phyloP scores from a whole-genome alignment of 73 alveolate species.

The Stentor roeselii region DNA sequence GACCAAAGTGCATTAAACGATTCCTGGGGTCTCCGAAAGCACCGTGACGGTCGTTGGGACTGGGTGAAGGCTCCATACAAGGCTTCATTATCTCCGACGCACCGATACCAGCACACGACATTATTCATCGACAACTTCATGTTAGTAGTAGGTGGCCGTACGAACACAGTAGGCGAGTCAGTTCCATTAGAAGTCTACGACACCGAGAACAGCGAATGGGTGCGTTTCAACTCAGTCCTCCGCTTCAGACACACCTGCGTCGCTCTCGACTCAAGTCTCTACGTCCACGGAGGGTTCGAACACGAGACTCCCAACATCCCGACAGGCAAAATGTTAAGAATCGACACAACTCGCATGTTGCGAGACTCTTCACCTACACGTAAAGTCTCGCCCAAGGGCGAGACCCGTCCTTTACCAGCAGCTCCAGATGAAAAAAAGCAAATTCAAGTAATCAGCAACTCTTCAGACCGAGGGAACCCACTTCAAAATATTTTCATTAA shows the following conservation, averaged over 20 bases:
- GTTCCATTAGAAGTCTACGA: slow-evolving; percentile 94
- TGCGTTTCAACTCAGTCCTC: slow-evolving; percentile 66
- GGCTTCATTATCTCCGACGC: slow-evolving; percentile 22
- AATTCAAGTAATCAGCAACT: not conserved
- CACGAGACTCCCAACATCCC: slow-evolving; percentile 77
- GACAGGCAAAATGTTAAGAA: not conserved
- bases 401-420: slow-evolving; percentile 21
- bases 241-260: slow-evolving; percentile 82
- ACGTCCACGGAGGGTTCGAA: slow-evolving; percentile 93
- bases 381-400: slow-evolving; percentile 14
- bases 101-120: slow-evolving; percentile 89
- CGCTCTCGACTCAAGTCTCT: slow-evolving; percentile 55
- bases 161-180: slow-evolving; percentile 79
- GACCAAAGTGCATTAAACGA: slow-evolving; percentile 88
- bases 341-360: slow-evolving; percentile 3
- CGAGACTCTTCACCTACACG: not conserved
- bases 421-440: not conserved
- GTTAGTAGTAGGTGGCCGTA: slow-evolving; percentile 95
- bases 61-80: slow-evolving; percentile 96
- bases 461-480: slow-evolving; percentile 32
- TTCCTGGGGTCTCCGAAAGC: slow-evolving; percentile 98
- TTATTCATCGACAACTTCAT: slow-evolving; percentile 83
- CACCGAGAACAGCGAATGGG: slow-evolving; percentile 96
- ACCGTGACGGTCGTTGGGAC: slow-evolving; percentile 99
- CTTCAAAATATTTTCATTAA: slow-evolving; percentile 65